phyloP scores from a whole-genome alignment of 371 early-diverging fungal genomes.

The Furculomyces boomerangus region DNA sequence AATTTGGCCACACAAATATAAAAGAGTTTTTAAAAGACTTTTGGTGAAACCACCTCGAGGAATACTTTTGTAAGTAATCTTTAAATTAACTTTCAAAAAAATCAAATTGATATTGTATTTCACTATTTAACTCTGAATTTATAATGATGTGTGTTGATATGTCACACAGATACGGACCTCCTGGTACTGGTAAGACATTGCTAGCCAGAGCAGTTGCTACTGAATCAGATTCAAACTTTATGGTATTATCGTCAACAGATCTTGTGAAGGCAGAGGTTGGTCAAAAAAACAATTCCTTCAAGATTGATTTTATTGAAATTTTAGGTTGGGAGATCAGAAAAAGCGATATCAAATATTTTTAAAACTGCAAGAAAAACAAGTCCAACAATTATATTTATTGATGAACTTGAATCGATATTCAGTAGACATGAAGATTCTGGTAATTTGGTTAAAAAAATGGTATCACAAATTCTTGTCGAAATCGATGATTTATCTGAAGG shows the following conservation, averaged over 20 bases:
- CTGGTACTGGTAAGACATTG: slow-evolving; percentile 89
- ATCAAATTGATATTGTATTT: too few relatives aligned
- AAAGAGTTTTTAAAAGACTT: background rate
- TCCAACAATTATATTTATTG: slow-evolving; percentile 97
- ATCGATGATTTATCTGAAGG: slow-evolving; percentile 98
- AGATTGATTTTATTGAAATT: slow-evolving; percentile 27
- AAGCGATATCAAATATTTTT: slow-evolving; percentile 89
- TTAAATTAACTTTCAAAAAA: background rate
- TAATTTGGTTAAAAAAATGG: slow-evolving; percentile 30
- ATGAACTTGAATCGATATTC: slow-evolving; percentile 75
- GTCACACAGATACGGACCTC: slow-evolving; percentile 89
- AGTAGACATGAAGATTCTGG: background rate
- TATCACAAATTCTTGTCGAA: slow-evolving; percentile 95
- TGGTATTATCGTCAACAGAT: slow-evolving; percentile 22
- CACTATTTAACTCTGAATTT: slow-evolving; percentile 23
- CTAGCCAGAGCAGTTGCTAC: slow-evolving; percentile 59
- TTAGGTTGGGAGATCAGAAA: slow-evolving; percentile 55
- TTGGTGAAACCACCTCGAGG: background rate
- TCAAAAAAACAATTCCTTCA: background rate
- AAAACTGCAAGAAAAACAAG: slow-evolving; percentile 98
- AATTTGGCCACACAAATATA: background rate
- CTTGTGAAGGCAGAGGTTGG: background rate
- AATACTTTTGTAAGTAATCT: background rate
- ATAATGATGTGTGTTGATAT: slow-evolving; percentile 10
- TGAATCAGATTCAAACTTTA: slow-evolving; percentile 26